These are phyloP conservation scores for Grigorovia jiainica DNA, from an alignment of 805 yeast genomes.

Conservation along the genomic window DNA sequence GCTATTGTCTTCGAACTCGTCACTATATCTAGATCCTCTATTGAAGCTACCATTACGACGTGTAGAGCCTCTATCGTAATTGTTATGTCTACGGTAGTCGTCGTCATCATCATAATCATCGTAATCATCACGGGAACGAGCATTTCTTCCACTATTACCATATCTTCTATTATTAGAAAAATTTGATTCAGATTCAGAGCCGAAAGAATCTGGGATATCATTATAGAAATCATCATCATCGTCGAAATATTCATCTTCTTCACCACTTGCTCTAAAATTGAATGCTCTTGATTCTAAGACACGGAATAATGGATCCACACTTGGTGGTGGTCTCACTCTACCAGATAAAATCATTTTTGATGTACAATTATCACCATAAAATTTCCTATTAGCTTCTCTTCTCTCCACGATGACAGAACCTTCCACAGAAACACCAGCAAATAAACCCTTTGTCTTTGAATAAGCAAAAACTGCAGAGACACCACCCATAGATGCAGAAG, in stretches of 20 bases:
- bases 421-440: conserved; percentile 95
- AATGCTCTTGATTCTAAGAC: conserved; percentile 82
- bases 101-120: conserved; percentile 18
- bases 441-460: conserved; percentile 91
- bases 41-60: conserved; percentile 5
- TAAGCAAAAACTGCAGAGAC: conserved; percentile 90
- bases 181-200: conserved; percentile 29
- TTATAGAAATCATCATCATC: conserved; percentile 57
- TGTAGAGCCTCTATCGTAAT: conserved; percentile 2
- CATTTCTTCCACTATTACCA: conserved; percentile 7
- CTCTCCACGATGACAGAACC: conserved; percentile 96
- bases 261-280: conserved; percentile 46
- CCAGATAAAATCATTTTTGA: conserved; percentile 83
- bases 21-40: conserved; percentile 8
- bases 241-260: conserved; percentile 52
- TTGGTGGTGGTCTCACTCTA: conserved; percentile 86
- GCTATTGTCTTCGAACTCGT: conserved; percentile 21
- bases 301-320: conserved; percentile 77
- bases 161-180: conserved; percentile 19
- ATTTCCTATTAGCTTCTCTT: conserved; percentile 92
- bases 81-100: conserved; percentile 12
- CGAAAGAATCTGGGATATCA: conserved; percentile 40
- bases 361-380: conserved; percentile 81
- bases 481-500: conserved; percentile 76
- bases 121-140: conserved; percentile 17